Evolutionary conservation across 768 basidiomycete genomes (phyloP).

Genomic region (Clathrus columnatus): DNA sequence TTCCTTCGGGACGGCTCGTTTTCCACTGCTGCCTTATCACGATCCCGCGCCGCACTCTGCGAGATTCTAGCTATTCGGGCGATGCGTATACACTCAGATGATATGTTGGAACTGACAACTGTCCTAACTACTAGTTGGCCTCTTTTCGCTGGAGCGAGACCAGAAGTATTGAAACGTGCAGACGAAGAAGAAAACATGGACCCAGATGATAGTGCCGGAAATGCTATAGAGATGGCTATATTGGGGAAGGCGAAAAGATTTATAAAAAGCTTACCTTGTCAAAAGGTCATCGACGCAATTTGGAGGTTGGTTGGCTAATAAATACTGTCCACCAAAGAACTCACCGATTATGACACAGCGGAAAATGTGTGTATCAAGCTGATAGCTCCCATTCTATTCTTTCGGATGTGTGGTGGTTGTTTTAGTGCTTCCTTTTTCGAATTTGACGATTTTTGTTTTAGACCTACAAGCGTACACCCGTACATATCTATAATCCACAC

Average conservation of each 20-base stretch:
- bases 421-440: neutral
- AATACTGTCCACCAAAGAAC: slow-evolving; percentile 1
- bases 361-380: slow-evolving; percentile 86
- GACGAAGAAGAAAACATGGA: slow-evolving; percentile 52
- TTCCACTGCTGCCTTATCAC: slow-evolving; percentile 58
- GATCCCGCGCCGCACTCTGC: slow-evolving; percentile 73
- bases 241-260: slow-evolving; percentile 80
- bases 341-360: slow-evolving; percentile 37
- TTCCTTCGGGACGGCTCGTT: slow-evolving; percentile 74
- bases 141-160: slow-evolving; percentile 68
- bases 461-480: slow-evolving; percentile 89
- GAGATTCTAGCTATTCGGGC: slow-evolving; percentile 82
- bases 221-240: slow-evolving; percentile 90
- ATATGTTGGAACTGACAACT: slow-evolving; percentile 58
- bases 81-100: slow-evolving; percentile 63
- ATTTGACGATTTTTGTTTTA: slow-evolving; percentile 22
- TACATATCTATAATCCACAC: slow-evolving; percentile 92
- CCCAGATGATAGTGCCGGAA: slow-evolving; percentile 73
- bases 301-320: slow-evolving; percentile 48
- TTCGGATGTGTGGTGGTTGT: slow-evolving; percentile 56
- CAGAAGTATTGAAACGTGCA: slow-evolving; percentile 46
- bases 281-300: slow-evolving; percentile 80
- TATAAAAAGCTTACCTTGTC: slow-evolving; percentile 81
- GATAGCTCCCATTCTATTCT: slow-evolving; percentile 83
- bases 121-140: slow-evolving; percentile 73